Percentiles rank a stretch among this genome's conserved stretches.
These are phyloP conservation scores for Lactifluus subvellereus DNA, from an alignment of 768 basidiomycete genomes.

Conservation along the genomic window DNA sequence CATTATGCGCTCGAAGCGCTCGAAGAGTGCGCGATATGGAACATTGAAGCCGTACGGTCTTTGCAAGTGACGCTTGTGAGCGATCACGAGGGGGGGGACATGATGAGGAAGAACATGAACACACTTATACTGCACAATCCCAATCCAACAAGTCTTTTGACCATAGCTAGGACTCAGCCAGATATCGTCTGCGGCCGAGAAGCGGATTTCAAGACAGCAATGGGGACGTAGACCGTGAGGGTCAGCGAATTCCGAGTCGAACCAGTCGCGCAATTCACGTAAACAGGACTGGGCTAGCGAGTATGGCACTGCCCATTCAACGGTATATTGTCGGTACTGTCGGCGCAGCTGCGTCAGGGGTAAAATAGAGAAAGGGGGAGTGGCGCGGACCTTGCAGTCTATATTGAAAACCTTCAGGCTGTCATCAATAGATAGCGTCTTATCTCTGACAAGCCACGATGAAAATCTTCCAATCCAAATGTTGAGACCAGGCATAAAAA, in stretches of 20 bases:
- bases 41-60: constrained; percentile 85
- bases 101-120: constrained; percentile 28
- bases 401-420: constrained; percentile 86
- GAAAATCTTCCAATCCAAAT: constrained; percentile 56
- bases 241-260: constrained; percentile 58
- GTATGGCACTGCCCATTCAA: constrained; percentile 90
- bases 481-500: constrained; percentile 59
- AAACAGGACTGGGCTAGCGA: constrained; percentile 61
- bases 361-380: neutral
- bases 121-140: constrained; percentile 96
- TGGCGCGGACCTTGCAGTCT: constrained; percentile 71
- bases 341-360: neutral
- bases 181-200: constrained; percentile 82
- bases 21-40: constrained; percentile 75
- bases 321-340: constrained; percentile 88
- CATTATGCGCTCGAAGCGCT: constrained; percentile 68
- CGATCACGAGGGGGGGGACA: neutral
- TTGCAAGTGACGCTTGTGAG: neutral
- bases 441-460: constrained; percentile 58
- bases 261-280: constrained; percentile 62
- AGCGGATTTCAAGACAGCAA: constrained; percentile 90
- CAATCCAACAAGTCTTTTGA: constrained; percentile 84
- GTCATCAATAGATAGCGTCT: constrained; percentile 62
- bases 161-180: constrained; percentile 90
- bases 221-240: constrained; percentile 78